These are phyloP conservation scores for Flaveria trinervia DNA, from an alignment of 129 eudicot species.

Conservation along the genomic window DNA sequence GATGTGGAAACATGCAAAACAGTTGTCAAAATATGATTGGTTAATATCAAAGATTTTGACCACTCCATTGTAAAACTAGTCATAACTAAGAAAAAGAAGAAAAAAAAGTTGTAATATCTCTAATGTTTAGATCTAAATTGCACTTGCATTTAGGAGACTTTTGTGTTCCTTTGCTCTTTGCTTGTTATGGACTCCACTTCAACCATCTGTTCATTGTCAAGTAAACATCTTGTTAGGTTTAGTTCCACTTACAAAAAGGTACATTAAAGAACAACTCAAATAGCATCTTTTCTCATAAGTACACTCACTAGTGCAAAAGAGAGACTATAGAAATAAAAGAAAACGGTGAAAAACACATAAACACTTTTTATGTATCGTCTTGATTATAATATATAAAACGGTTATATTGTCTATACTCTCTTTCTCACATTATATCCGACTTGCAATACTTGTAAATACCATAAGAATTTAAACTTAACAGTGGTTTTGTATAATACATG, in stretches of 20 bases:
- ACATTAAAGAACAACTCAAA: constrained; percentile 5
- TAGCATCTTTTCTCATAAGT: constrained; percentile 21
- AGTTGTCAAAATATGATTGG: constrained; percentile 30
- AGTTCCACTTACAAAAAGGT: not conserved
- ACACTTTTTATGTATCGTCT: not conserved
- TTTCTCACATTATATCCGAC: not conserved
- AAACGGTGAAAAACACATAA: not conserved
- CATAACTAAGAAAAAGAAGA: constrained; percentile 37
- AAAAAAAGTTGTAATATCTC: constrained; percentile 34
- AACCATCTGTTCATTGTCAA: constrained; percentile 55
- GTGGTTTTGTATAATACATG: not conserved
- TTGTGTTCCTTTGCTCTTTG: constrained; percentile 30
- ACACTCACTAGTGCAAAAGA: constrained; percentile 2
- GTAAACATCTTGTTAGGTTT: constrained; percentile 26
- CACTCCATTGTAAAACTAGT: constrained; percentile 40
- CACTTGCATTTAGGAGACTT: constrained; percentile 41
- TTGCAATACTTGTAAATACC: not conserved
- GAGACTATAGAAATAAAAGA: not conserved
- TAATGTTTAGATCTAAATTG: constrained; percentile 38
- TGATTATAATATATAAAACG: not conserved
- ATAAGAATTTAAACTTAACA: not conserved
- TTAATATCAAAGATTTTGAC: constrained; percentile 24
- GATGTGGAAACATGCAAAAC: not conserved
- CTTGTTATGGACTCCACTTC: constrained; percentile 43
- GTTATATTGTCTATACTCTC: not conserved